Conservation (phyloP, 2,329 filamentous ascomycete species). For the Fusarium sp. region DNA sequence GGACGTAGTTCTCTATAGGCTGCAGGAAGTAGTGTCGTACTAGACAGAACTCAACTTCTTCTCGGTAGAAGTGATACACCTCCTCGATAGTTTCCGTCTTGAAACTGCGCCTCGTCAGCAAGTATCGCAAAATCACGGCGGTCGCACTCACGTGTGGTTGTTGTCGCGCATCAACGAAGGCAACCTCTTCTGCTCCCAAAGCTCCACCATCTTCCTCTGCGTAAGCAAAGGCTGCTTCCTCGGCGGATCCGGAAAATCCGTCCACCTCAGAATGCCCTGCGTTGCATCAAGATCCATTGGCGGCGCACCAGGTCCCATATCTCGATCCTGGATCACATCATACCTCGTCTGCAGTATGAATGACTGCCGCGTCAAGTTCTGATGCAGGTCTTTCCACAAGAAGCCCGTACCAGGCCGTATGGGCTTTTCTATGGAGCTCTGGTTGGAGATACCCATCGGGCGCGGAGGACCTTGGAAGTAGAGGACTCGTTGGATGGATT, state of each 20-base stretch:
- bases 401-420: conserved; percentile 53
- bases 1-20: conserved; percentile 48
- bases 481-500: conserved; percentile 62
- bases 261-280: conserved; percentile 66
- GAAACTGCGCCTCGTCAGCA: conserved; percentile 52
- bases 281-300: conserved; percentile 56
- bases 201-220: conserved; percentile 67
- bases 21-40: conserved; percentile 60
- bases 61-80: conserved; percentile 63
- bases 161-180: conserved; percentile 63
- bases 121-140: accelerated
- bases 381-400: conserved; percentile 66
- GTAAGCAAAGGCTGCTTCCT: conserved; percentile 59
- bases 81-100: conserved; percentile 67
- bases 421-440: conserved; percentile 54
- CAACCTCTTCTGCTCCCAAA: conserved; percentile 64
- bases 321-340: conserved; percentile 60
- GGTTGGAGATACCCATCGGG: conserved; percentile 60
- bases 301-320: conserved; percentile 56
- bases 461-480: conserved; percentile 63
- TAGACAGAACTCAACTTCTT: conserved; percentile 66
- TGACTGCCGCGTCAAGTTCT: conserved; percentile 66
- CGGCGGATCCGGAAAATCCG: conserved; percentile 69
- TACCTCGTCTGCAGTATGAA: conserved; percentile 68
- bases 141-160: conserved; percentile 59